Evolutionary conservation across 768 basidiomycete genomes (phyloP).

Genomic region (Tulasnella sp.): DNA sequence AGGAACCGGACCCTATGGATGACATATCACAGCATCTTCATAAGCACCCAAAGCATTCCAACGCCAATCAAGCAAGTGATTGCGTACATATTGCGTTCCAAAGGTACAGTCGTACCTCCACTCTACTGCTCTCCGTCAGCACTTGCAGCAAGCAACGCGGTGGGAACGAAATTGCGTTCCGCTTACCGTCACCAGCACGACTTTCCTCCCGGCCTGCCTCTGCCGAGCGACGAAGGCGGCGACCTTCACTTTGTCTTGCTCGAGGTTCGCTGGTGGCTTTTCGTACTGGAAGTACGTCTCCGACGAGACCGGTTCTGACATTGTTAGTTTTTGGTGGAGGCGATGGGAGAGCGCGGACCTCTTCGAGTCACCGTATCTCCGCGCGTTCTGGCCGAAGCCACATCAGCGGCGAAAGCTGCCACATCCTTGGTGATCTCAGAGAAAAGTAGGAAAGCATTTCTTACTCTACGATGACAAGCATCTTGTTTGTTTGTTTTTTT

Average conservation of each 20-base stretch:
- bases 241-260: slow-evolving; percentile 52
- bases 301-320: slow-evolving; percentile 49
- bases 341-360: not conserved
- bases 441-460: too few species aligned
- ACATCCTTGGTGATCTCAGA: too few species aligned
- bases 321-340: not conserved
- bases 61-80: slow-evolving; percentile 17
- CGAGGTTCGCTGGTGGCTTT: slow-evolving; percentile 58
- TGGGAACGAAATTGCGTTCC: slow-evolving; percentile 15
- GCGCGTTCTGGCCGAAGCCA: not conserved
- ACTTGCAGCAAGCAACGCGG: not conserved
- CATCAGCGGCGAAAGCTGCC: not conserved
- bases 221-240: slow-evolving; percentile 62
- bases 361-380: not conserved
- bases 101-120: slow-evolving; percentile 93
- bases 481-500: too few species aligned
- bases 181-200: slow-evolving; percentile 92
- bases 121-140: slow-evolving; percentile 46
- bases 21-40: slow-evolving; percentile 17
- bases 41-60: slow-evolving; percentile 18
- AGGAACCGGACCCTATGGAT: slow-evolving; percentile 83
- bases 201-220: slow-evolving; percentile 47
- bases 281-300: slow-evolving; percentile 88
- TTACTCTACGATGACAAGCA: too few species aligned
- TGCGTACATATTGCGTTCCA: slow-evolving; percentile 97